Evolutionary conservation across 2,329 filamentous ascomycete species (phyloP), one percentile per base, ranked within the genome.

Genomic region (Purpureocillium takamizusanense): DNA sequence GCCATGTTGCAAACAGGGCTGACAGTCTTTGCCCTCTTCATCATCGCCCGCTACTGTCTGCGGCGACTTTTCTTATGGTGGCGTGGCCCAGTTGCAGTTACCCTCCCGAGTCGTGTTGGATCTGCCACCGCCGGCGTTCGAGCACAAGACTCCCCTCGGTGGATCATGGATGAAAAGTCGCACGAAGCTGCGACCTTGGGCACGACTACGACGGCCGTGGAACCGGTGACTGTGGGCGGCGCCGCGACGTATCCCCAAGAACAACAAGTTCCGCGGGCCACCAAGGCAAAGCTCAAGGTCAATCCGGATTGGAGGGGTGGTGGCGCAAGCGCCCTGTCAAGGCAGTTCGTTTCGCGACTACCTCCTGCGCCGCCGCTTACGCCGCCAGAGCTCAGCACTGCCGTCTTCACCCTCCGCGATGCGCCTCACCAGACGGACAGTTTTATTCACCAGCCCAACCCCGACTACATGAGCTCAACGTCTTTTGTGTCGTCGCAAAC

Each of bases 291-390:
- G 40, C 45, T 51, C 28, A 38, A 40, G 44, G 51, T 56, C 39
- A 47, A 52, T 42, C 42, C 49, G 27, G 49, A 47, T 33, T 55
- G 54, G 57, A 45, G 31, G 25, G 34, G 42, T 34, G 34, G 42
- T 34, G 43, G 43, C 25, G 48, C 42, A 47, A 51, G 48, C 52
- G 46, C 44, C 15, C 38, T 51, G 47, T 49, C 52, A 38, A 51
- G 52, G 36, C 51, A 52, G 30, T 42, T 62, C 43, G 52, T 62
- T 42, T 53, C 60, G 35, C 59, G 63, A 33, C 60, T 59, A 39
- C 65, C 64, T 37, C 68, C 62, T 36, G 65, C 70, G 33, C 65
- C 66, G 40, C 70, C 71, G 40, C 53, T 74, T 49, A 74, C 67
- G 32, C 65, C 70, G 10, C 67, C 70, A 7, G 61, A 63, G 42